These are phyloP conservation scores for Schizophyllum amplum DNA, from an alignment of 1,284 basidiomycete species.

Conservation along the genomic window DNA sequence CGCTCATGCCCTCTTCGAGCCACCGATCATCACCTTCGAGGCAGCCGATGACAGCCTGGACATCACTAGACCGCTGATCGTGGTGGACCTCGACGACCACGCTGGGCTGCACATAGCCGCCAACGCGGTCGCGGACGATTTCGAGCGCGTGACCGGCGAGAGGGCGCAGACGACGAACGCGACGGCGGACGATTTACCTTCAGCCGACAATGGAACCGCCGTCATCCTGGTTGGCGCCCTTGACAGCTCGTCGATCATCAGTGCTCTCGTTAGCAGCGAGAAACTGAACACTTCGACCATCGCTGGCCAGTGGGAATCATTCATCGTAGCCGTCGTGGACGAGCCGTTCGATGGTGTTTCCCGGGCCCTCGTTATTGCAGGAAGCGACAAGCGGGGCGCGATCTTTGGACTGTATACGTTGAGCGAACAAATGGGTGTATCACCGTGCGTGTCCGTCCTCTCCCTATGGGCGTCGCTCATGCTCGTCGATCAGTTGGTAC, in stretches of 20 bases:
- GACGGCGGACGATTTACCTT: conserved; percentile 23
- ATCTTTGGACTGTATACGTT: conserved; percentile 66
- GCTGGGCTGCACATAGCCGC: conserved; percentile 58
- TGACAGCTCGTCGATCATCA: conserved; percentile 52
- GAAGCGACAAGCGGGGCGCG: conserved; percentile 58
- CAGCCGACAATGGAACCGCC: conserved; percentile 25
- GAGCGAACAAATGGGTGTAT: conserved; percentile 59
- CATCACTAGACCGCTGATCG: conserved; percentile 29
- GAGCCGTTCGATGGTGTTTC: conserved; percentile 50
- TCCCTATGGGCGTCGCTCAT: conserved; percentile 1
- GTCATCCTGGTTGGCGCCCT: conserved; percentile 54
- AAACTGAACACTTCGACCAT: conserved; percentile 48
- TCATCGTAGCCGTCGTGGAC: conserved; percentile 41
- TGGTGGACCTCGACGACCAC: conserved; percentile 51
- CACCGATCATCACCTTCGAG: conserved; percentile 2
- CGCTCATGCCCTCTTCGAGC: conserved; percentile 4
- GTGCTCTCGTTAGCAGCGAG: conserved; percentile 42
- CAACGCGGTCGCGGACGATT: conserved; percentile 53
- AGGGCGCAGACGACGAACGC: conserved; percentile 40
- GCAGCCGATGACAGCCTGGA: not conserved
- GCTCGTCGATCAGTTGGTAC: conserved; percentile 36
- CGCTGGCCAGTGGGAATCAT: conserved; percentile 59
- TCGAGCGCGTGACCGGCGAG: conserved; percentile 49
- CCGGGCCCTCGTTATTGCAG: conserved; percentile 58
- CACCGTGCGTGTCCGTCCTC: conserved; percentile 14